Evolutionary conservation across 495 filamentous ascomycete species (phyloP), one percentile per base, ranked within the genome.

Genomic region (Penicillium flavigenum): DNA sequence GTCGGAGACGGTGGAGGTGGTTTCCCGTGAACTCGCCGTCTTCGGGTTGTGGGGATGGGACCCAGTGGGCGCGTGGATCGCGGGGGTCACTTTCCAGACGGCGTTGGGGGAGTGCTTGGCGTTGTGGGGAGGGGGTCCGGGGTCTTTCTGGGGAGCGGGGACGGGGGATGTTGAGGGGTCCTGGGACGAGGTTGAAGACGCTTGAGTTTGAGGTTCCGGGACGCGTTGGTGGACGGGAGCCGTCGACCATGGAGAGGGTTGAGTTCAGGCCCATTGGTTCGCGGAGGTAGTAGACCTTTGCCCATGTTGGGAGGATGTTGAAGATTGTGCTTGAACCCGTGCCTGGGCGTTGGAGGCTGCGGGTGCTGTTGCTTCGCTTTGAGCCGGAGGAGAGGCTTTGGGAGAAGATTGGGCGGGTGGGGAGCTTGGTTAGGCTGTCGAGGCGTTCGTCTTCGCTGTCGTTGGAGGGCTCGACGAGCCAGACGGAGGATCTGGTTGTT

Each of bases 291-390:
- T 83, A 83, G 42, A 77, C 65, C 36, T 66, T 70, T 10, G 75
- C 77, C 77, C 77, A 79, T 24, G 70, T 72, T 4, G 77, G 77
- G 4, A 79, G 63, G 43, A 76, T 61, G 17, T 90, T 82, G 29
- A 81, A 75, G 54, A 83, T 78, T 36, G 88, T 76, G 61, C 72
- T 81, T 8, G 77, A 74, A 29, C 66, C 71, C 6, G 78, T 79
- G 24, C 75, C 72, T 10, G 74, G 72, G 20, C 72, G 70, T 31
- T 68, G 63, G 20, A 65, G 58, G 54, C 75, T 76, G 32, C 68
- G 69, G 47, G 63, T 57, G 46, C 72, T 74, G 57, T 76, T 75
- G 58, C 69, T 76, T 52, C 71, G 70, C 26, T 70, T 66, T 11
- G 75, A 76, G 29, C 65, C 64, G 20, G 72, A 72, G 5, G 72